Evolutionary conservation across 768 basidiomycete species (phyloP).

Genomic region (Lactarius evosmus): DNA sequence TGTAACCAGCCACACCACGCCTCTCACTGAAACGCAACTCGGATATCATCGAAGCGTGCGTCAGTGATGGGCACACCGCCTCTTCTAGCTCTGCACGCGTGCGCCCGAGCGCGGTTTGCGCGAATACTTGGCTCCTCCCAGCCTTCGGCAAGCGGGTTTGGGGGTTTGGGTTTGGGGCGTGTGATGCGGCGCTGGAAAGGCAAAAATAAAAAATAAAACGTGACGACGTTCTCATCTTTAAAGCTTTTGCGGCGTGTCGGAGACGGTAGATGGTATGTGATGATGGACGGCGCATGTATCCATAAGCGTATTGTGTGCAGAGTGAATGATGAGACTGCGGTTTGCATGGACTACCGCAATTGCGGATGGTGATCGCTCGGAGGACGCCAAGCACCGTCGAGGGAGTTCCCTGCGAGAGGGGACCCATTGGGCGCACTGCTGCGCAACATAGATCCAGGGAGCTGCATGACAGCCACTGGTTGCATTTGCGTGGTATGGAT

Average conservation of each 20-base stretch:
- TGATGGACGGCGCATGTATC: conserved; percentile 1
- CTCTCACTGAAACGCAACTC: conserved; percentile 7
- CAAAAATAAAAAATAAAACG: background rate
- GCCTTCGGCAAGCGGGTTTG: background rate
- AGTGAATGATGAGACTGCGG: background rate
- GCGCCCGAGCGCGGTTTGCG: background rate
- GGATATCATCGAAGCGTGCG: background rate
- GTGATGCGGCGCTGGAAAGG: background rate
- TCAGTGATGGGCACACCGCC: too few relatives aligned
- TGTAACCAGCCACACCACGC: conserved; percentile 19
- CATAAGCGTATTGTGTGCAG: background rate
- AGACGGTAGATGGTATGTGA: background rate
- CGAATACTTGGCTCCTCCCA: background rate
- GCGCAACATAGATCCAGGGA: conserved; percentile 20
- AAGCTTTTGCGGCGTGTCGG: background rate
- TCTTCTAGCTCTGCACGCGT: background rate
- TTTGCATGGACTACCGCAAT: conserved; percentile 9
- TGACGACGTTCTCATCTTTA: background rate
- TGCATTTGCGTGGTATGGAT: conserved; percentile 29
- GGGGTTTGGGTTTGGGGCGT: background rate
- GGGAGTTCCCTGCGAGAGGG: conserved; percentile 9
- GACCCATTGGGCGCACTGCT: conserved; percentile 6
- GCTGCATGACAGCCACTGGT: conserved; percentile 24
- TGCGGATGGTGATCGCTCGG: conserved; percentile 14
- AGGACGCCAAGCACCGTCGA: conserved; percentile 5